These are phyloP conservation scores for Herpetospermum pedunculosum DNA, from an alignment of 306 rosid species.

Conservation along the genomic window DNA sequence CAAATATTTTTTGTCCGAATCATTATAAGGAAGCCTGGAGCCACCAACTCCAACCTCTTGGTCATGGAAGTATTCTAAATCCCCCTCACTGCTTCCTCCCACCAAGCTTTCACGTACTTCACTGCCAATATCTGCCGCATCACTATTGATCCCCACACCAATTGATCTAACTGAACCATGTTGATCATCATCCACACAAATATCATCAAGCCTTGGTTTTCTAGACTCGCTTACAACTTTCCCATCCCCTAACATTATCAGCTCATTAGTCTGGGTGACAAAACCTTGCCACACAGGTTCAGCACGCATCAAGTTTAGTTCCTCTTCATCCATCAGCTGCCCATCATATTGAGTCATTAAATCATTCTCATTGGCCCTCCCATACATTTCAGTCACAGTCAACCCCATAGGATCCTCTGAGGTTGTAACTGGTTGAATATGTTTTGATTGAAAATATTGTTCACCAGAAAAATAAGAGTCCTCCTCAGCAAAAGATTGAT, in stretches of 20 bases:
- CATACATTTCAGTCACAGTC: conserved; percentile 59
- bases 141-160: conserved; percentile 93
- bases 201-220: conserved; percentile 49
- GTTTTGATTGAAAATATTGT: conserved; percentile 61
- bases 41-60: conserved; percentile 46
- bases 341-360: conserved; percentile 80
- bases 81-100: conserved; percentile 81
- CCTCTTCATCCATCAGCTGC: conserved; percentile 84
- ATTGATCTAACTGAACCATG: conserved; percentile 91
- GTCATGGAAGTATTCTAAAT: conserved; percentile 59
- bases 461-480: conserved; percentile 92
- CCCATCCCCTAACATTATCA: conserved; percentile 65
- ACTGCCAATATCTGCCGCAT: conserved; percentile 77
- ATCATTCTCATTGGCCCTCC: conserved; percentile 48
- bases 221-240: conserved; percentile 45
- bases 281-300: conserved; percentile 97
- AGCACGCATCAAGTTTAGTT: conserved; percentile 67
- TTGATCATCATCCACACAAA: conserved; percentile 71
- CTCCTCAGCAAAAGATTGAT: conserved; percentile 94
- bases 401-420: conserved; percentile 64
- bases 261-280: conserved; percentile 72
- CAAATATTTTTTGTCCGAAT: conserved; percentile 32
- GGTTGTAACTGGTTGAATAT: conserved; percentile 50
- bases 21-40: conserved; percentile 37
- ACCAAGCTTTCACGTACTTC: conserved; percentile 86